These are phyloP conservation scores for Leishmania martiniquensis DNA, from an alignment of 208 protist genomes.

Conservation along the genomic window DNA sequence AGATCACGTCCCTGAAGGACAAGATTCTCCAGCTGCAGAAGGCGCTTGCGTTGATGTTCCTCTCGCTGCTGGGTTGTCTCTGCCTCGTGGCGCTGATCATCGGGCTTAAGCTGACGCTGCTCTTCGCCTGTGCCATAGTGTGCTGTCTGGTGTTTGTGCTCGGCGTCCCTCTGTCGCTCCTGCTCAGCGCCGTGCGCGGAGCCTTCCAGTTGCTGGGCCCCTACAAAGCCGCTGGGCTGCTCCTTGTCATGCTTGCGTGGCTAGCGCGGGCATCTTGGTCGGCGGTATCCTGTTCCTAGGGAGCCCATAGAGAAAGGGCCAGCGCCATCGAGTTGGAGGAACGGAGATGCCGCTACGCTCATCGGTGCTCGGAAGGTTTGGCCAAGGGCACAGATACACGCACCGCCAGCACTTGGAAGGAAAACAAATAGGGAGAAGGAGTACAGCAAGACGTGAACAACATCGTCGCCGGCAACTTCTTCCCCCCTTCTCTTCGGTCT, in stretches of 20 bases:
- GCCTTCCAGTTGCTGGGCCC: slow-evolving; percentile 73
- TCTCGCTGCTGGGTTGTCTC: slow-evolving; percentile 44
- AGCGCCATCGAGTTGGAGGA: background rate
- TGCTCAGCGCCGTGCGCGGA: slow-evolving; percentile 50
- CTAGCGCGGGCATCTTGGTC: slow-evolving; percentile 12
- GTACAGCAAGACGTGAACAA: background rate
- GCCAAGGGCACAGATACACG: background rate
- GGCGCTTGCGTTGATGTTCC: slow-evolving; percentile 57
- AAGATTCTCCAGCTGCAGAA: slow-evolving; percentile 70
- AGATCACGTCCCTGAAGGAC: slow-evolving; percentile 60
- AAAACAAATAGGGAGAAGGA: background rate
- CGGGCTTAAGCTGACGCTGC: slow-evolving; percentile 63
- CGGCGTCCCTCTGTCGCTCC: slow-evolving; percentile 47
- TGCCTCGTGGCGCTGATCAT: slow-evolving; percentile 56
- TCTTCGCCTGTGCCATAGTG: slow-evolving; percentile 29
- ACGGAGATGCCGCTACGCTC: background rate
- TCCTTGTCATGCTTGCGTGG: slow-evolving; percentile 44
- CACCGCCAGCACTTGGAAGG: background rate
- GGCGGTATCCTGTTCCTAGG: slow-evolving; percentile 26
- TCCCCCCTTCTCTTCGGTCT: background rate
- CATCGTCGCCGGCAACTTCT: background rate
- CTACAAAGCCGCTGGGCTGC: slow-evolving; percentile 36
- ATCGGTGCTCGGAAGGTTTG: background rate
- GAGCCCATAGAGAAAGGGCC: background rate
- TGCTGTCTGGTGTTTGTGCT: slow-evolving; percentile 39